These are phyloP conservation scores for Pestalotiopsis sp. DNA, from an alignment of 2,329 filamentous ascomycete genomes.

Conservation along the genomic window DNA sequence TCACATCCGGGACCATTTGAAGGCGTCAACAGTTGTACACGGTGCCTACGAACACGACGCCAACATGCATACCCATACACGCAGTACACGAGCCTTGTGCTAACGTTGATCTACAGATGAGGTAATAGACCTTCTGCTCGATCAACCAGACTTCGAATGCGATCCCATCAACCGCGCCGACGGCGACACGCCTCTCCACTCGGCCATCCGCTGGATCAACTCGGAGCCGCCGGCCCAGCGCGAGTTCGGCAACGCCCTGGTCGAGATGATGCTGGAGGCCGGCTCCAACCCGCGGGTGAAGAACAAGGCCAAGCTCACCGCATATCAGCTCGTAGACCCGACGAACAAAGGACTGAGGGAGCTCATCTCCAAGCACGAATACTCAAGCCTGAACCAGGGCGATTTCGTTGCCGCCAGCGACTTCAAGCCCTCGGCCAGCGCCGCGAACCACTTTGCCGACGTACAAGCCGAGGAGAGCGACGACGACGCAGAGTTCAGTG, in stretches of 20 bases:
- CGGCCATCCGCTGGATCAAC: conserved; percentile 78
- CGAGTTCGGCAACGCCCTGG: conserved; percentile 65
- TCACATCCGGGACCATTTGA: no score
- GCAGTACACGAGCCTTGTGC: not conserved
- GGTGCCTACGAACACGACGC: no score
- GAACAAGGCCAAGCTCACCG: conserved; percentile 75
- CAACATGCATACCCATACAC: not conserved
- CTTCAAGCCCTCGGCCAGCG: conserved; percentile 20
- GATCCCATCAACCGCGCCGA: conserved; percentile 74
- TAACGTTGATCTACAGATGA: conserved; percentile 59
- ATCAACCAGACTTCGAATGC: conserved; percentile 84
- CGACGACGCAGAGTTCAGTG: conserved; percentile 64
- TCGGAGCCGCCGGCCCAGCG: conserved; percentile 63
- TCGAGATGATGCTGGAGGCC: conserved; percentile 82
- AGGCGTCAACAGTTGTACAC: no score
- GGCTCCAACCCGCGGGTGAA: conserved; percentile 60
- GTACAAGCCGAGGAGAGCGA: conserved; percentile 42
- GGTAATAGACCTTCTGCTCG: conserved; percentile 78
- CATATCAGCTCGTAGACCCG: conserved; percentile 75
- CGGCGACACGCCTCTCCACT: conserved; percentile 79
- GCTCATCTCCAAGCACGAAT: conserved; percentile 72
- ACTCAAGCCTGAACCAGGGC: conserved; percentile 59
- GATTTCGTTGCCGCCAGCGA: conserved; percentile 53
- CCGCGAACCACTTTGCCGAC: conserved; percentile 15
- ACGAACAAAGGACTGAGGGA: conserved; percentile 63